These are phyloP conservation scores for Gremmenia infestans DNA, from an alignment of 2,329 filamentous ascomycete genomes.

Conservation along the genomic window DNA sequence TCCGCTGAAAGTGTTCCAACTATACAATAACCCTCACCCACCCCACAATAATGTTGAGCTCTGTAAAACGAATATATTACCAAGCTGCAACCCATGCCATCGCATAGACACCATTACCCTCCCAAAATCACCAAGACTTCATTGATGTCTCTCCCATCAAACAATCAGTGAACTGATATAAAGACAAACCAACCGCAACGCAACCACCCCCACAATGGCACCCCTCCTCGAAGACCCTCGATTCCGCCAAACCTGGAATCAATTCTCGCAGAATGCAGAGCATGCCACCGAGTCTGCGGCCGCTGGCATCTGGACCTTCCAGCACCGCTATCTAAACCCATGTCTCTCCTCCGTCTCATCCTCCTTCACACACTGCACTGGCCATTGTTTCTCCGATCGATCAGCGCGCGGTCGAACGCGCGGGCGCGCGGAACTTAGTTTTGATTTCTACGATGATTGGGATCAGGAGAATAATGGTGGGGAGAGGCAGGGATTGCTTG, in stretches of 20 bases:
- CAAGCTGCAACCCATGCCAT: no score
- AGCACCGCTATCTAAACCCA: constrained; percentile 78
- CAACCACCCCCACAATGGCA: constrained; percentile 26
- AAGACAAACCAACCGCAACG: neutral
- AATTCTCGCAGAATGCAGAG: constrained; percentile 86
- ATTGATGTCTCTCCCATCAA: no score
- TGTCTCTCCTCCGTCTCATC: constrained; percentile 65
- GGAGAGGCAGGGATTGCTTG: constrained; percentile 55
- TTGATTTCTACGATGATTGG: constrained; percentile 99
- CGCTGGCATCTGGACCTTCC: constrained; percentile 82
- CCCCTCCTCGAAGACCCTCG: constrained; percentile 70
- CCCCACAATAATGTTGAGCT: no score
- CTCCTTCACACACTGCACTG: constrained; percentile 67
- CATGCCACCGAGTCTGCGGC: constrained; percentile 88
- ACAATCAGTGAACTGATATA: neutral
- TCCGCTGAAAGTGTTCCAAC: no score
- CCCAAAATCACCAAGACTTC: no score
- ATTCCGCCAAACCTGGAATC: constrained; percentile 88
- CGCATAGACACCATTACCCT: no score
- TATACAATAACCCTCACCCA: no score
- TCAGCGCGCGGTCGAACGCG: constrained; percentile 62
- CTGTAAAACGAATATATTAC: no score
- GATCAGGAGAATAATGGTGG: constrained; percentile 45
- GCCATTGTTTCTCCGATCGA: constrained; percentile 64
- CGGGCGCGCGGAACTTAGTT: constrained; percentile 73